Evolutionary conservation across 371 early-diverging fungal genomes (phyloP), one percentile per base, ranked within the genome.

Genomic region (Actinomortierella wolfii): DNA sequence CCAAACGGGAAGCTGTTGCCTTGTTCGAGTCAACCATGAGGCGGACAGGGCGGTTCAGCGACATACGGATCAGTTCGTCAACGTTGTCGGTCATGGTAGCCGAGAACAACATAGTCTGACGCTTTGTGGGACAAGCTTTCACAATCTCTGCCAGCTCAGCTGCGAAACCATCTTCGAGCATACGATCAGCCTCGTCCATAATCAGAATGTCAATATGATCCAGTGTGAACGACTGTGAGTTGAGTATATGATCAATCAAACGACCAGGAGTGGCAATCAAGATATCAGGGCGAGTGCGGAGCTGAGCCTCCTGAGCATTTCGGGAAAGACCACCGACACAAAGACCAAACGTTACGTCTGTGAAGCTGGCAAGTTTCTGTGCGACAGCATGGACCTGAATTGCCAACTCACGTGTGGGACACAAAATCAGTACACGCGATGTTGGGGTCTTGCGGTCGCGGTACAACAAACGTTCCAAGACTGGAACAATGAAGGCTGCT

Each of bases 81-180:
- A 97, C 97, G 67, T 98, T 97, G 75, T 96, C 97, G 3, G 99
- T 99, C 99, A 99, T 99, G n/a, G 99, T 99, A 17, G 99, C 99
- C 43, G 97, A 97, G 84, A 99, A 99, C 48, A 99, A 87, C 92
- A 99, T 94, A 1, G 99, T 98, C 76, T 99, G 99, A 63, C 99
- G 87, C 21, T 89, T 84, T 48, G 83, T 82, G 14, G 99, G 98
- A 54, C 95, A 94, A 18, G 90, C 68, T 53, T 92, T 90, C 71
- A 99, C 86, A 80, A 99, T 98, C 69, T 97, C 95, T 20, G 90
- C 89, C 47, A 99, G 84, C 79, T 99, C 99, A 54, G 93, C 99
- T 49, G 93, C 91, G 81, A 99, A 99, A 54, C 99, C 99, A 79
- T 97, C 98, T 78, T 99, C 99, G 11, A 99, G 83, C 95, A 99